Base-by-base conservation (phyloP, 1,139 yeast species). In the Blastobotrys aristatus region DNA sequence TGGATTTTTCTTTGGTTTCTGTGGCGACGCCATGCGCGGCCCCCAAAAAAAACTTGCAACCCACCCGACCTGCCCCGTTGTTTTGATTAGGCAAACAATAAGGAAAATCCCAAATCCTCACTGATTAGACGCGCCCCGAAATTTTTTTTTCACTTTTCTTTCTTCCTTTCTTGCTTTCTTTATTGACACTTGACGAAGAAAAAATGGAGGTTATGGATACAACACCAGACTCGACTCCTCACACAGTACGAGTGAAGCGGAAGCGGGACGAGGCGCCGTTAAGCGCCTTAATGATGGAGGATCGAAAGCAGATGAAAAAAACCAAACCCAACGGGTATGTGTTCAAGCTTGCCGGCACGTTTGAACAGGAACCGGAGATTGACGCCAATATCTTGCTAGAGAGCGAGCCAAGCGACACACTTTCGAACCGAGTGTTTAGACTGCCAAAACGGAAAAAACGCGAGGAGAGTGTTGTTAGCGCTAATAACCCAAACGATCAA, bases 231-330 rank as follows among this genome's bases (percentile, higher is more conserved):
- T 49, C 26, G 40, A 47, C 44, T 17, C 61, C 58, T 17, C 58
- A 56, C 24, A 72, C 84, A 17, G 79, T 89, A 44, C 74, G 96
- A 51, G 84, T 90, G 64, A 90, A 90, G 67, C 75, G 97, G 53
- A 83, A 84, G 61, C 74, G 96, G 52, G 82, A 80, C 48, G 94
- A 87, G 59, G 96, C 86, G 55, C 95, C 96, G 1, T 73, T 90
- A 21, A 88, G 85, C 57, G 95, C 96, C 0, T 72, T 90, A 55
- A 70, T 44, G 17, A 37, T 44, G 38, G 47, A 44, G 21, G 47
- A 44, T n/a, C 42, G 39, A 13, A 44, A 44, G 14, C 24, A 57
- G 43, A 17, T 14, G 3, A 78, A 78, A 55, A 61, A 77, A 44
- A 69, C 78, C 14, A 74, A 75, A 46, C 55, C 58, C 11, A 60